Base-by-base conservation (phyloP, 495 filamentous ascomycete species). In the Articulospora tetracladia region DNA sequence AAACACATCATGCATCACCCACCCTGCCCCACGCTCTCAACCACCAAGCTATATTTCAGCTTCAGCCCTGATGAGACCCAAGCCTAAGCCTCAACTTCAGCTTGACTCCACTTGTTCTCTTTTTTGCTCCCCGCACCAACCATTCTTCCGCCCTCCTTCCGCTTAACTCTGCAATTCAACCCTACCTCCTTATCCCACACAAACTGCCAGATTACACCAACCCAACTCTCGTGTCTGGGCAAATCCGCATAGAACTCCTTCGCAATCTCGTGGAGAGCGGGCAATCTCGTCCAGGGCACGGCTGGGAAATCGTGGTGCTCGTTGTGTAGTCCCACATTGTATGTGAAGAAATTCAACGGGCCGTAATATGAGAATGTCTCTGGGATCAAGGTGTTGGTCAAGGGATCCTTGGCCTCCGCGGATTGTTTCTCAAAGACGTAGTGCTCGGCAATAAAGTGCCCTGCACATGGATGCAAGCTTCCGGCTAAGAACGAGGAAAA, bases 281-380 rank as follows among this genome's bases (percentile, higher is more conserved):
- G 86, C 24, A 99, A 78, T 7, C 85, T 77, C 2, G 91, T 97
- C 94, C 94, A 99, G 1, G 94, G 93, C 53, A 98, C 83, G 23
- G 95, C 94, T 23, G 94, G 94, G 77, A 98, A 98, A 71, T 98
- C 94, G 68, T 99, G 94, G 73, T 98, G 94, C 76, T 99, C 94
- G 67, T 99, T 99, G 72, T 99, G 94, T 64, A 96, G 72, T 19
- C 94, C 94, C 11, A 99, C 94, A 63, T 99, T 98, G 74, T 97
- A 99, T 1, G 93, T 96, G 20, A 99, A 73, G 52, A 92, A 72
- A 73, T 99, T 99, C 44, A 98, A 79, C 0, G 89, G 84, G 4
- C 94, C 94, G 71, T 99, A 99, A 78, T 99, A 99, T 27, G 88
- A 92, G 76, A 88, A 99, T 0, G 94, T 99, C 78, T 99, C 94